These are phyloP conservation scores for Calonectria pseudoturangicola DNA, from an alignment of 2,329 filamentous ascomycete genomes.

Conservation along the genomic window DNA sequence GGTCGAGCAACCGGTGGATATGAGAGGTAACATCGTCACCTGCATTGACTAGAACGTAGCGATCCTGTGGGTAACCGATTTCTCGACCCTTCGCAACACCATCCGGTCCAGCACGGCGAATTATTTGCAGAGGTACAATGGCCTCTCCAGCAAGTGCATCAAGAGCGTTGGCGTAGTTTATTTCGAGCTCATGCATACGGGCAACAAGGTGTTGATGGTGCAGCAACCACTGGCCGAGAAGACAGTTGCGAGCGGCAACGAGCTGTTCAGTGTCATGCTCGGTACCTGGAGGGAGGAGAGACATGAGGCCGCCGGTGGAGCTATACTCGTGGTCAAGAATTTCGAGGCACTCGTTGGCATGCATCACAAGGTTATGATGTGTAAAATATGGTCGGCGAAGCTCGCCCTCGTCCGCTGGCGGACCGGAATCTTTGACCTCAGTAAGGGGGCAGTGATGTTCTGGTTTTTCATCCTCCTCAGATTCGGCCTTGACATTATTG, in stretches of 20 bases:
- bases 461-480: slow-evolving; percentile 62
- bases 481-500: slow-evolving; percentile 66
- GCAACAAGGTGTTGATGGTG: slow-evolving; percentile 72
- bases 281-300: slow-evolving; percentile 68
- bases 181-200: slow-evolving; percentile 75
- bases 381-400: slow-evolving; percentile 63
- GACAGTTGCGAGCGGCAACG: slow-evolving; percentile 67
- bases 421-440: slow-evolving; percentile 47
- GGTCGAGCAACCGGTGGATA: slow-evolving; percentile 69
- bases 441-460: slow-evolving; percentile 68
- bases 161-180: slow-evolving; percentile 69
- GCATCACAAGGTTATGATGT: slow-evolving; percentile 71
- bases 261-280: slow-evolving; percentile 60
- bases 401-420: slow-evolving; percentile 42
- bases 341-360: slow-evolving; percentile 77
- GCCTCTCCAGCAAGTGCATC: slow-evolving; percentile 71
- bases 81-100: slow-evolving; percentile 69
- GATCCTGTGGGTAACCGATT: slow-evolving; percentile 73
- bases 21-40: slow-evolving; percentile 70
- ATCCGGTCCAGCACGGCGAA: slow-evolving; percentile 71
- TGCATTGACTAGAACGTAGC: slow-evolving; percentile 73
- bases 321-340: slow-evolving; percentile 76
- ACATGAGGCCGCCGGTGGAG: slow-evolving; percentile 73
- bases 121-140: slow-evolving; percentile 69
- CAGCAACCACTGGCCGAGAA: slow-evolving; percentile 75